Evolutionary conservation across 352 stramenopile species (phyloP).

Genomic region (Plasmopara halstedii): DNA sequence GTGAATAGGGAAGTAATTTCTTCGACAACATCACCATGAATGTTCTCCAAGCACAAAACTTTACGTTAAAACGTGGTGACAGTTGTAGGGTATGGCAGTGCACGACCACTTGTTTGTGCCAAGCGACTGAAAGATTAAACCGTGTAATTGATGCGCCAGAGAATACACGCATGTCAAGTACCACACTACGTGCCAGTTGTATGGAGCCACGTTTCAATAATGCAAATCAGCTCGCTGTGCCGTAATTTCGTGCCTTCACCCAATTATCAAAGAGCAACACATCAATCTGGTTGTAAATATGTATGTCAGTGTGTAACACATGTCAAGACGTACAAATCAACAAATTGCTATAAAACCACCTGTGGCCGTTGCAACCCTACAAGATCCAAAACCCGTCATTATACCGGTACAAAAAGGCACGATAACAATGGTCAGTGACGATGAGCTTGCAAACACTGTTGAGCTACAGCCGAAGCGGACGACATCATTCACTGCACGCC

Average conservation of each 20-base stretch:
- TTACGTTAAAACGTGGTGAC: no score
- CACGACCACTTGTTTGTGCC: no score
- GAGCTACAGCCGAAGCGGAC: conserved; percentile 60
- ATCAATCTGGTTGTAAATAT: background rate
- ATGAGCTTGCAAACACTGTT: conserved; percentile 12
- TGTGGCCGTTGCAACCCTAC: no score
- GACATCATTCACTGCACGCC: conserved; percentile 38
- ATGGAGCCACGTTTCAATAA: conserved; percentile 1
- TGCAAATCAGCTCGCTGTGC: conserved; percentile 11
- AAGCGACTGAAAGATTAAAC: no score
- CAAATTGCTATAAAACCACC: no score
- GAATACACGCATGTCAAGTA: background rate
- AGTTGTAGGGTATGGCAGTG: no score
- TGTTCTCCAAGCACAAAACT: no score
- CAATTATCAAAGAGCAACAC: conserved; percentile 21
- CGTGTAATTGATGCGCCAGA: no score
- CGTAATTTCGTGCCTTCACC: conserved; percentile 15
- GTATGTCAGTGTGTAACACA: background rate
- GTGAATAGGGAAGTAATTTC: no score
- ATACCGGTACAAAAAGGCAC: background rate
- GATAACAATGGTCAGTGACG: conserved; percentile 2
- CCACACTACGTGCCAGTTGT: background rate
- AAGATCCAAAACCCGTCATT: background rate
- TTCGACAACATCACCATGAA: no score
- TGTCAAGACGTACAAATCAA: conserved; percentile 12